Evolutionary conservation across 1,284 basidiomycete species (phyloP), one percentile per base, ranked within the genome.

Genomic region (Takashimella tepidaria): DNA sequence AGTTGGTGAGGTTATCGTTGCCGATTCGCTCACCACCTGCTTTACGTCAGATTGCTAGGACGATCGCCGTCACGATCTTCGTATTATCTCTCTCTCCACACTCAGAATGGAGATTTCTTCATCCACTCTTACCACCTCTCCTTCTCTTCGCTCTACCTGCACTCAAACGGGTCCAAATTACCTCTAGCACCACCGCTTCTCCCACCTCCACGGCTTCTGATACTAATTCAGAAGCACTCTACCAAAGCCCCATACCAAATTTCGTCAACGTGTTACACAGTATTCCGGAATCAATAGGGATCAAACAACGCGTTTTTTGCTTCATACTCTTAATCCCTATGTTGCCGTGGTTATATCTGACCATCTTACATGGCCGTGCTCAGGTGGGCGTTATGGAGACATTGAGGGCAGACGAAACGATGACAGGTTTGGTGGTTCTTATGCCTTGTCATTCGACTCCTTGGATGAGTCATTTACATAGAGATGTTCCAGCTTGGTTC

Each of bases 391-490:
- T 90, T 19, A 80, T 88, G 76, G 81, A 57, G 61, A 62, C 57
- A 21, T 76, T 58, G 20, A 60, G 59, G 21, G 19, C 53, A 20
- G 56, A 61, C 52, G 56, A 48, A 0, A 23, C 53, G 3, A 61
- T 70, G 23, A 48, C 47, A 0, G 83, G 84, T 6, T 75, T 96
- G 13, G 92, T 88, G 1, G 86, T 91, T 57, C 76, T 98, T 19
- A 95, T 92, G 89, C 96, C 96, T 3, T 99, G 96, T 63, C 96
- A 99, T 76, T 96, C 92, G n/a, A 92, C 88, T 0, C 95, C 95
- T 2, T 95, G 92, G 80, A 88, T 92, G 66, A 86, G 91, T 4
- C 88, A 92, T 73, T 74, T 98, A 20, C 95, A 98, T 68, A 78
- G 83, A 26, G 75, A 79, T 12, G 79, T 84, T 41, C 77, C 86